phyloP scores from a whole-genome alignment of 805 yeast species.

The Pichia heedii region DNA sequence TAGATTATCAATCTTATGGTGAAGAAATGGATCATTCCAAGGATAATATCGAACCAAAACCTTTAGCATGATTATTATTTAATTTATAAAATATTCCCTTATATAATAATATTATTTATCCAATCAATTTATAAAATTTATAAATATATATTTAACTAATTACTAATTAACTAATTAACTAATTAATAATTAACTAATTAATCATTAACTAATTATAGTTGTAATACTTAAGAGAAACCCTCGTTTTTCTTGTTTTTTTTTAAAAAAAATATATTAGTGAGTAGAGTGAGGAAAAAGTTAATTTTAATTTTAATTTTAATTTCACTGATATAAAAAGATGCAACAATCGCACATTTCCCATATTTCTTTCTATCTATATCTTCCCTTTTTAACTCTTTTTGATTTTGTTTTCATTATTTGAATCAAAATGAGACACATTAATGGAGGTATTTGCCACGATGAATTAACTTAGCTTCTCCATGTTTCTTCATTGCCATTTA shows the following conservation, averaged over 20 bases:
- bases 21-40: conserved; percentile 9
- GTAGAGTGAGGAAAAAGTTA: no score
- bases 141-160: no score
- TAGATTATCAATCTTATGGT: conserved; percentile 9
- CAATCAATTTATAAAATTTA: not conserved
- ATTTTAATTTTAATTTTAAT: no score
- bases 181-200: no score
- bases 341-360: no score
- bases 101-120: not conserved
- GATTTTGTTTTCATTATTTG: conserved; percentile 21
- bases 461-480: conserved; percentile 50
- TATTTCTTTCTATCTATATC: no score
- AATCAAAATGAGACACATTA: conserved; percentile 42
- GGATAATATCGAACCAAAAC: conserved; percentile 6
- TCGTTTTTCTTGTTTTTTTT: no score
- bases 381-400: not conserved
- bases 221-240: no score
- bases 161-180: no score
- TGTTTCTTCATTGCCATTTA: conserved; percentile 59
- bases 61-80: conserved; percentile 5
- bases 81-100: not conserved
- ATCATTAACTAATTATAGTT: no score
- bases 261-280: no score
- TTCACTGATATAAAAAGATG: no score
- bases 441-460: conserved; percentile 63